These are phyloP conservation scores for Coffea eugenioides DNA, from an alignment of 257 asterid genomes.

Conservation along the genomic window DNA sequence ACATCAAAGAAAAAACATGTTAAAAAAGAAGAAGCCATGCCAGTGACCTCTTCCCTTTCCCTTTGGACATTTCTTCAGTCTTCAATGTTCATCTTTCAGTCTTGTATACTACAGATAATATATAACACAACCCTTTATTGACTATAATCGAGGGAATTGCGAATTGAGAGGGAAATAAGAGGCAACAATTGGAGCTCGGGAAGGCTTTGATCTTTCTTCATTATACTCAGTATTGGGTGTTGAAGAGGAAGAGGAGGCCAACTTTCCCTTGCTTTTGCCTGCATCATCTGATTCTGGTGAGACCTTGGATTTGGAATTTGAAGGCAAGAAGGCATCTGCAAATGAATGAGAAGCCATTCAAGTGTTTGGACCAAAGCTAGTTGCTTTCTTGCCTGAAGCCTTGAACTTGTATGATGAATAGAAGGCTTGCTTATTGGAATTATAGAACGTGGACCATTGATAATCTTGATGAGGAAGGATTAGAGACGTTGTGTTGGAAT, in stretches of 20 bases:
- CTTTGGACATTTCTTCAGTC: not conserved
- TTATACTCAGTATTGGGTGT: not conserved
- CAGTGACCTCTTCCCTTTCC: too few species aligned
- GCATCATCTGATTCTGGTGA: conserved; percentile 4
- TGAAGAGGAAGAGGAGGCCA: not conserved
- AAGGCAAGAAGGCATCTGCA: conserved; percentile 15
- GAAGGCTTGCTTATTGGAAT: not conserved
- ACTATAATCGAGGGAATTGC: conserved; percentile 28
- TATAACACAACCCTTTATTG: not conserved
- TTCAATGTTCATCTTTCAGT: not conserved
- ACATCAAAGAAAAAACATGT: too few species aligned
- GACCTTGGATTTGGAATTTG: conserved; percentile 1
- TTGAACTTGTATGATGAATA: too few species aligned
- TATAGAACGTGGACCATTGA: not conserved
- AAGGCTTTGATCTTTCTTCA: conserved; percentile 3
- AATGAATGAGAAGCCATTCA: conserved; percentile 11
- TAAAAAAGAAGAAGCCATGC: not conserved
- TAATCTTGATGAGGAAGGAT: not conserved
- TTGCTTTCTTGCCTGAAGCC: not conserved
- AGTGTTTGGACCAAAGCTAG: not conserved
- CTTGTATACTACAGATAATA: not conserved
- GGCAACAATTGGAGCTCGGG: conserved; percentile 23
- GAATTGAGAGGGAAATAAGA: conserved; percentile 36
- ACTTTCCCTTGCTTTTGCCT: not conserved
- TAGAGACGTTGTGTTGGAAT: not conserved